phyloP scores from a whole-genome alignment of 2,329 filamentous ascomycete genomes.

The Sporothrix brasiliensis region DNA sequence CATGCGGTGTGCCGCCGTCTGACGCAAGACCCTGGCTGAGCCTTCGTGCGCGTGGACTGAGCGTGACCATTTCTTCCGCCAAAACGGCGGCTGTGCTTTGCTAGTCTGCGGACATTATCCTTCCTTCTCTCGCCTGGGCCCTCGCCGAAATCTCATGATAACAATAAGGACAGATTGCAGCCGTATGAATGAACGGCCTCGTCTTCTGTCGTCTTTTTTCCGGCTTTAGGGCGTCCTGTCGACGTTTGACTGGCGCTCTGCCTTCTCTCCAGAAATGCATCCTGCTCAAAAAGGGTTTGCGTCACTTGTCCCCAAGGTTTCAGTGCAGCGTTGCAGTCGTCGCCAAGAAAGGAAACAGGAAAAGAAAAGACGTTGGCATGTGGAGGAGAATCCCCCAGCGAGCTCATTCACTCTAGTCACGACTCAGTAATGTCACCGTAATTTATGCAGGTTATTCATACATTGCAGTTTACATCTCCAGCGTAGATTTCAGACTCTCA shows the following conservation, averaged over 20 bases:
- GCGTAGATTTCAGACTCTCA: slow-evolving; percentile 27
- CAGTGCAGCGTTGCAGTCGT: slow-evolving; percentile 26
- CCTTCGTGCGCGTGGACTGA: neutral
- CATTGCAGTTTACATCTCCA: neutral
- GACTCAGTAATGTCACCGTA: neutral
- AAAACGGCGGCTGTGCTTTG: slow-evolving; percentile 1
- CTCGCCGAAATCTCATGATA: slow-evolving; percentile 18
- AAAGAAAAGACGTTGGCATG: neutral
- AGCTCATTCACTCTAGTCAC: too few species aligned
- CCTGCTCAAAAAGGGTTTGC: neutral
- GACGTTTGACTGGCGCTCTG: neutral
- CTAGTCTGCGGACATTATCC: neutral
- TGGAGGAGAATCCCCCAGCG: neutral
- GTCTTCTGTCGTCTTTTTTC: neutral
- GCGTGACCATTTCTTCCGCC: too few species aligned
- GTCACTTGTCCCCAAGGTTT: slow-evolving; percentile 22
- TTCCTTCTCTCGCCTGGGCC: neutral
- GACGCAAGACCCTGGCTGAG: neutral
- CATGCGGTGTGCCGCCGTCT: neutral
- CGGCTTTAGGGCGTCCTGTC: slow-evolving; percentile 3
- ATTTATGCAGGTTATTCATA: too few species aligned
- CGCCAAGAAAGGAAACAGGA: slow-evolving; percentile 17
- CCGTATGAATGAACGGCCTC: neutral
- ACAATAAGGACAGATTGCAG: slow-evolving; percentile 11
- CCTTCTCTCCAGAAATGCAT: neutral